These are phyloP conservation scores for Pseudogymnoascus sp. DNA, from an alignment of 2,329 filamentous ascomycete genomes.

Conservation along the genomic window DNA sequence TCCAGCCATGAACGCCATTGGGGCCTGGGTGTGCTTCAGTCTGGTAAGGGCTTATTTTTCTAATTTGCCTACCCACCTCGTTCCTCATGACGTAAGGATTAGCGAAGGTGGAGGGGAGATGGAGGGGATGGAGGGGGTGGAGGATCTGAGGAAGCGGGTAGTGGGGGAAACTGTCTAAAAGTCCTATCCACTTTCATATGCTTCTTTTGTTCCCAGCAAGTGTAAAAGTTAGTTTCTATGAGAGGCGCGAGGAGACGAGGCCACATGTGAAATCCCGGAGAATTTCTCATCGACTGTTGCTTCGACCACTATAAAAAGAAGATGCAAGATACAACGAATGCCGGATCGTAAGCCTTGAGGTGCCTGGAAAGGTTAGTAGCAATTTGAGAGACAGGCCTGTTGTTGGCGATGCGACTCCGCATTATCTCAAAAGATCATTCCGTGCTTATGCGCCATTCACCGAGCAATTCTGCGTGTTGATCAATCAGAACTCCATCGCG, in stretches of 20 bases:
- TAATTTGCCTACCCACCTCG: background rate
- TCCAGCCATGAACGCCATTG: constrained; percentile 5
- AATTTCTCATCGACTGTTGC: background rate
- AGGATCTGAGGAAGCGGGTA: background rate
- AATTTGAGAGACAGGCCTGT: background rate
- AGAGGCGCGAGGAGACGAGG: background rate
- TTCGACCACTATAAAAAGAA: background rate
- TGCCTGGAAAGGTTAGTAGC: background rate
- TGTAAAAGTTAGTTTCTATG: background rate
- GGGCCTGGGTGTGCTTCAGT: constrained; percentile 3
- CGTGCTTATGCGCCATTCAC: background rate
- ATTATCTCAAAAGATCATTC: background rate
- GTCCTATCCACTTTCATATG: constrained; percentile 5
- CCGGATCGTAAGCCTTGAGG: background rate
- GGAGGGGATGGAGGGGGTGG: background rate
- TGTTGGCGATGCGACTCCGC: background rate
- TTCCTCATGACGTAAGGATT: constrained; percentile 5
- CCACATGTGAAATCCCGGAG: background rate
- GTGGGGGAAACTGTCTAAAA: background rate
- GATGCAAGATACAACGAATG: background rate
- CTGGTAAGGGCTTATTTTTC: constrained; percentile 6
- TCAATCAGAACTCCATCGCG: background rate
- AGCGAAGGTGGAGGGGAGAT: background rate
- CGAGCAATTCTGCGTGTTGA: background rate
- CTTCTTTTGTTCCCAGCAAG: background rate